Conservation (phyloP, 352 stramenopile genomes). For the Paralagenidium karlingii region DNA sequence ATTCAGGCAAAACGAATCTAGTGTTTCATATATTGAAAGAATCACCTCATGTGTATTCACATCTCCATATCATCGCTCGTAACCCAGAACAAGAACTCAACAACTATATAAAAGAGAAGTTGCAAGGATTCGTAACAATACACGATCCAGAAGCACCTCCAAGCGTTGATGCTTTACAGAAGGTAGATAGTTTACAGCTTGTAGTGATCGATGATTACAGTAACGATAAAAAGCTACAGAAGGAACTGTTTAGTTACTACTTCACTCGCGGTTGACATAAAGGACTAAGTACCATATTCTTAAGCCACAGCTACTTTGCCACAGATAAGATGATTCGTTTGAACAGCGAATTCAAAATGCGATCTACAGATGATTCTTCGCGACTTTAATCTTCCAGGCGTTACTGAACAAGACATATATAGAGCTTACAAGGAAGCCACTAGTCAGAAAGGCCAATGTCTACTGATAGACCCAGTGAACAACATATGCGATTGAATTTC, state of each 20-base stretch:
- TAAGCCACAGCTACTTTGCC: slow-evolving; percentile 14
- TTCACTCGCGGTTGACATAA: slow-evolving; percentile 14
- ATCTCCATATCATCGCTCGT: slow-evolving; percentile 11
- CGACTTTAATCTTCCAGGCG: slow-evolving; percentile 13
- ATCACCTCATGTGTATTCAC: slow-evolving; percentile 10
- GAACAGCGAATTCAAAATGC: slow-evolving; percentile 13
- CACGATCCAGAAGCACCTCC: slow-evolving; percentile 8
- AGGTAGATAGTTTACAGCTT: slow-evolving; percentile 7
- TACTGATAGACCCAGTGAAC: slow-evolving; percentile 7
- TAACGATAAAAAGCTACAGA: slow-evolving; percentile 15
- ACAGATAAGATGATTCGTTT: slow-evolving; percentile 21
- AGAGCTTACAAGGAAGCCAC: slow-evolving; percentile 14
- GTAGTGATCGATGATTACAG: slow-evolving; percentile 18
- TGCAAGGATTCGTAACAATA: slow-evolving; percentile 12
- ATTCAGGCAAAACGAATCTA: slow-evolving; percentile 10
- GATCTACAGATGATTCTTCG: slow-evolving; percentile 15
- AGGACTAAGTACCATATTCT: slow-evolving; percentile 11
- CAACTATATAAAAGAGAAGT: slow-evolving; percentile 14
- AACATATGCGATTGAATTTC: no score
- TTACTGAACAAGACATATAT: slow-evolving; percentile 6
- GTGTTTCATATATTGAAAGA: slow-evolving; percentile 11
- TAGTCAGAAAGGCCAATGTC: slow-evolving; percentile 10
- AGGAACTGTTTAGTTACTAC: slow-evolving; percentile 17
- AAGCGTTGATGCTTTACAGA: slow-evolving; percentile 13
- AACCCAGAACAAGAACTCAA: slow-evolving; percentile 12